Conservation (phyloP, 768 basidiomycete genomes). For the Cantharellus cinnabarinus region DNA sequence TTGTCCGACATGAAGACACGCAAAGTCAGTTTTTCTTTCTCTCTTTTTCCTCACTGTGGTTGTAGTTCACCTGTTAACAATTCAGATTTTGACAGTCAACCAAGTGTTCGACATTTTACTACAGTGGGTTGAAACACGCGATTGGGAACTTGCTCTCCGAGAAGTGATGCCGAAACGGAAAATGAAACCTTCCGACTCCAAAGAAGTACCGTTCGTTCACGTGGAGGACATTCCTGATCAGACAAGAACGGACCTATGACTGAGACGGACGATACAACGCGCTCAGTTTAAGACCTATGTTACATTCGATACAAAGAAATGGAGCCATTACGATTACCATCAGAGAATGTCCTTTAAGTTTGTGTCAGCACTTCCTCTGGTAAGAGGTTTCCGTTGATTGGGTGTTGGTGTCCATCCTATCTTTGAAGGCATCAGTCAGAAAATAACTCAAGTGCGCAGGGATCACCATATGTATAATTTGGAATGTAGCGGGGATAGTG, state of each 20-base stretch:
- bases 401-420: constrained; percentile 70
- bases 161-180: constrained; percentile 87
- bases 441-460: not conserved
- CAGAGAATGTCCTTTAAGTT: constrained; percentile 41
- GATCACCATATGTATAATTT: constrained; percentile 76
- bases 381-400: constrained; percentile 42
- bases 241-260: not conserved
- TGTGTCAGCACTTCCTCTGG: constrained; percentile 39
- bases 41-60: not conserved
- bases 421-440: constrained; percentile 17
- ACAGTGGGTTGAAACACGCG: constrained; percentile 65
- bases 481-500: constrained; percentile 82
- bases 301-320: not conserved
- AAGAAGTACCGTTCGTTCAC: constrained; percentile 3
- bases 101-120: constrained; percentile 87
- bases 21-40: constrained; percentile 32
- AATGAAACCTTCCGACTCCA: constrained; percentile 33
- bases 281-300: not conserved
- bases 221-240: not conserved
- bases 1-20: constrained; percentile 66
- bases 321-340: constrained; percentile 5
- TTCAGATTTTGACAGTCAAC: constrained; percentile 58
- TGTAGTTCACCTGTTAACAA: not conserved
- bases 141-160: constrained; percentile 76
- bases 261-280: not conserved